Conservation (phyloP, 192 early-diverging fungal species). For the Coemansia furcata region DNA sequence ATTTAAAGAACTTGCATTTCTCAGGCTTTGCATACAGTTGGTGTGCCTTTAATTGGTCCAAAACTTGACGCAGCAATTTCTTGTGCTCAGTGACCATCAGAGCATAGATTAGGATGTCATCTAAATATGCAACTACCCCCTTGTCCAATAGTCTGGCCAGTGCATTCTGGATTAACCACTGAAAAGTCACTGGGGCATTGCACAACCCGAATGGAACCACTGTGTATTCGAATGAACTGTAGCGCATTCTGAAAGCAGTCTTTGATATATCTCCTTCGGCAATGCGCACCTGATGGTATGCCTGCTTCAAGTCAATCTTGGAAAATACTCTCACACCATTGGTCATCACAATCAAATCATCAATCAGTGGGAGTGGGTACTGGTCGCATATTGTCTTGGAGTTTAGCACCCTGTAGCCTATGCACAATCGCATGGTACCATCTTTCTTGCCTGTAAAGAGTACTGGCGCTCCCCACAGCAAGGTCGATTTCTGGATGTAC, state of each 20-base stretch:
- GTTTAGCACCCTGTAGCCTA: too few species aligned
- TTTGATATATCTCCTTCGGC: conserved; percentile 30
- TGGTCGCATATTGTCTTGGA: too few species aligned
- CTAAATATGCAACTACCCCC: conserved; percentile 42
- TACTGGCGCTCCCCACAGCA: too few species aligned
- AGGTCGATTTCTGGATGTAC: too few species aligned
- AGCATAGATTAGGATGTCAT: conserved; percentile 40
- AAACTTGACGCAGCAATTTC: too few species aligned
- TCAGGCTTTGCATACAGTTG: too few species aligned
- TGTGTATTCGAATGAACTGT: conserved; percentile 51
- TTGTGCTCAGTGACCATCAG: too few species aligned
- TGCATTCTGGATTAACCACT: conserved; percentile 51
- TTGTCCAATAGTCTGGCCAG: conserved; percentile 40
- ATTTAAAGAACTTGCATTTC: too few species aligned
- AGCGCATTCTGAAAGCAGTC: conserved; percentile 44
- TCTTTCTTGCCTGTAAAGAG: too few species aligned
- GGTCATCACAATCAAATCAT: conserved; percentile 39
- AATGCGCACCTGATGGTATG: conserved; percentile 51
- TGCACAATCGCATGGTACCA: too few species aligned
- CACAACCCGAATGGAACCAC: conserved; percentile 64
- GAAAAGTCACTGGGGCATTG: conserved; percentile 60
- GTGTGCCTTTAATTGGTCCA: too few species aligned
- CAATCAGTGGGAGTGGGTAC: conserved; percentile 55
- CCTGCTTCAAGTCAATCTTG: conserved; percentile 45
- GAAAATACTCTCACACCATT: conserved; percentile 31